Evolutionary conservation across 1,284 basidiomycete genomes (phyloP), one percentile per base, ranked within the genome.

Genomic region (Melampsora americana): DNA sequence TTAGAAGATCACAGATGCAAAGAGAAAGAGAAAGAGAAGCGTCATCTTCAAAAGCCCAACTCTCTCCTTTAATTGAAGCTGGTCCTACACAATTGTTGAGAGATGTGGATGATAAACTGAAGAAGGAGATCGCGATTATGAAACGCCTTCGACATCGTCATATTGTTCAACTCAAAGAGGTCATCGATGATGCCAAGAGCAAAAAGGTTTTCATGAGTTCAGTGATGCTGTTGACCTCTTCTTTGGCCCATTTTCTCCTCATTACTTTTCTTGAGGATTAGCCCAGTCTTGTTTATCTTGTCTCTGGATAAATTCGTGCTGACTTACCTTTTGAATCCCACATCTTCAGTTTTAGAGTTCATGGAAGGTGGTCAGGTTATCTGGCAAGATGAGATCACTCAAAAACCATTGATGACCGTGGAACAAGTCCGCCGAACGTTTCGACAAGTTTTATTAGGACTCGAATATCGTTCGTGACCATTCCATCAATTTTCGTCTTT

Each of bases 41-140:
- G 30, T n/a, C 18, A 3, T 50, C 66, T 23, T 26, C 30, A 20
- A 7, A 39, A 23, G 46, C 50, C 23, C 60, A 35, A 32, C 42
- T 62, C 3, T 42, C 39, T 42, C 39, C 39, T 42, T 42, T 12
- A 12, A 42, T 35, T 9, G 16, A 44, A 23, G 30, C 50, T 42
- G 66, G 59, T 23, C 20, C 64, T 26, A 59, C 66, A 32, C 46
- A 56, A 32, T 56, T 69, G 4, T 68, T 76, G 56, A 68, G 66
- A 30, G 73, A 76, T 48, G 73, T 90, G 64, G 91, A 93, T 81
- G 86, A 88, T 79, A 91, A 91, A 84, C 91, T 93, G 79, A 86
- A 88, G 80, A 89, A 89, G 81, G 94, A 99, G 84, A 97, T 99
- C 78, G 95, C 95, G 5, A 95, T 99, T 83, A 94, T 99, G 91